phyloP scores from a whole-genome alignment of 2,329 filamentous ascomycete genomes.

The Exophiala aquamarina region DNA sequence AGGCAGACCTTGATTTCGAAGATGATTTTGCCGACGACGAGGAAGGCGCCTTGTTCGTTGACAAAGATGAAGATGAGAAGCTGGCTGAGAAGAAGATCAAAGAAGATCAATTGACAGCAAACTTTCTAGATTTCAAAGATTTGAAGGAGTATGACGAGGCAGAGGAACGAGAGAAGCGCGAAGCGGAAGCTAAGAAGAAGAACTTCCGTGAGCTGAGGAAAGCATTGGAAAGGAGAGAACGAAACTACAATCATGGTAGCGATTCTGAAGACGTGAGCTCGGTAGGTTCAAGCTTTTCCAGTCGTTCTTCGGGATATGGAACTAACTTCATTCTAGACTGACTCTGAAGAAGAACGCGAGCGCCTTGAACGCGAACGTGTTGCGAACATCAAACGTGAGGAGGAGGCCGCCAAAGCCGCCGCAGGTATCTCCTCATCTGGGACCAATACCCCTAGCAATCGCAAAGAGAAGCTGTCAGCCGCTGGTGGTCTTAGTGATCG shows the following conservation, averaged over 20 bases:
- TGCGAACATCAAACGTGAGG: constrained; percentile 50
- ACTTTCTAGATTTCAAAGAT: constrained; percentile 76
- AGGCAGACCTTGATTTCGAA: constrained; percentile 67
- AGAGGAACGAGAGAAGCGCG: constrained; percentile 61
- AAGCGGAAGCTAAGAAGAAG: constrained; percentile 67
- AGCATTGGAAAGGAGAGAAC: constrained; percentile 78
- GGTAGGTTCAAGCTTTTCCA: constrained; percentile 39
- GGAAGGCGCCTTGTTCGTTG: constrained; percentile 68
- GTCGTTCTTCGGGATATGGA: constrained; percentile 25
- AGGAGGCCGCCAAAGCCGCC: constrained; percentile 49
- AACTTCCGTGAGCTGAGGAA: constrained; percentile 78
- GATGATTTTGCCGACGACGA: constrained; percentile 86
- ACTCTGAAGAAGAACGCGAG: constrained; percentile 57
- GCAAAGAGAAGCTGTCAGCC: constrained; percentile 52
- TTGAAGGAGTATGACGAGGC: constrained; percentile 70
- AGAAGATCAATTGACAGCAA: constrained; percentile 80
- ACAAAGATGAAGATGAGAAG: constrained; percentile 78
- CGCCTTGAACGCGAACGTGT: constrained; percentile 59
- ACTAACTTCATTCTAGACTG: constrained; percentile 29
- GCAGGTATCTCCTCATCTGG: constrained; percentile 62
- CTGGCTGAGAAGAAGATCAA: constrained; percentile 71
- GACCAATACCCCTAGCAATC: constrained; percentile 64
- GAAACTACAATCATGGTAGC: constrained; percentile 81
- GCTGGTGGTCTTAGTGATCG: constrained; percentile 18
- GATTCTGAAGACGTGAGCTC: constrained; percentile 60